Base-by-base conservation (phyloP, 768 basidiomycete species). In the Hysterangium stoloniferum region DNA sequence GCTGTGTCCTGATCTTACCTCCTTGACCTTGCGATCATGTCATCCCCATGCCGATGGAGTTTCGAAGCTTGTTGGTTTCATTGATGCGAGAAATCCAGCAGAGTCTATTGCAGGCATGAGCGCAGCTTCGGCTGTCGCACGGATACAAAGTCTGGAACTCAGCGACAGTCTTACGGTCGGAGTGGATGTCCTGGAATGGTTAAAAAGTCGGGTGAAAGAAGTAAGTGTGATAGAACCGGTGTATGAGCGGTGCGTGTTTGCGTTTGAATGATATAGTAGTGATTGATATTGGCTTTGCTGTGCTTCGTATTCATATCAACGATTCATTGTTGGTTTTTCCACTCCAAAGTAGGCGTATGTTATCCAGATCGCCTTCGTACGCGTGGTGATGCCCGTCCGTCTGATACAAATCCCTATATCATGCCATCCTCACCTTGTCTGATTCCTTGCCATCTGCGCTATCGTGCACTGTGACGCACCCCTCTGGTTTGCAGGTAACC, bases 61-160 rank as follows among this genome's bases (percentile, higher is more conserved):
- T 22, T 70, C 71, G 45, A 82, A 80, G 64, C 72, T 88, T 17
- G 82, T 89, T 22, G 76, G 78, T 61, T 73, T 86, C 66, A 73
- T 89, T 19, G 83, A 86, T 41, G 75, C 76, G 50, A 70, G 86
- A 45, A 88, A 88, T 60, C 86, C 86, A 0, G 60, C 64, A 38
- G 65, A 61, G 22, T 61, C 58, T 11, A 27, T 31, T 3, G 48
- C 59, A 51, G 36, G 56, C n/a, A 36, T 58, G n/a, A 64, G 68
- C 31, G 70, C 70, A 38, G 69, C 67, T 24, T 75, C 75, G 0
- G 74, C 73, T n/a, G 66, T 69, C 7, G 66, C 66, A 54, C 72
- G 76, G 58, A 62, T 88, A 56, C 71, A 69, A 57, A 66, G 68
- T 45, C 59, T 89, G 31, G 84, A 86, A 65, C 55, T 86, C 69